These are phyloP conservation scores for Candida tibetensis DNA, from an alignment of 805 yeast genomes.

Conservation along the genomic window DNA sequence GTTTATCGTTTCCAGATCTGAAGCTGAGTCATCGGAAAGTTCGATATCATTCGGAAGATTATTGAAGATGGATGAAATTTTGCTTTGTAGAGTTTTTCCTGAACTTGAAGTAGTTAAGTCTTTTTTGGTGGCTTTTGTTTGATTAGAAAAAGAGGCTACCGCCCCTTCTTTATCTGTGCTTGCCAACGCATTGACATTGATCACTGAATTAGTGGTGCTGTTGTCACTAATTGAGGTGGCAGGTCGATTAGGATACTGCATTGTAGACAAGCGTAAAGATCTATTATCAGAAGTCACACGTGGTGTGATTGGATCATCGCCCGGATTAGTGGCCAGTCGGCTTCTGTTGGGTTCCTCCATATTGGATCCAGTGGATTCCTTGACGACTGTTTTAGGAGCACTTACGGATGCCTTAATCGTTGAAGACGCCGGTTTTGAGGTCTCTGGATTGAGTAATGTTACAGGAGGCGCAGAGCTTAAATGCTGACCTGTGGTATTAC, in stretches of 20 bases:
- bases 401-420: neutral
- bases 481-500: neutral
- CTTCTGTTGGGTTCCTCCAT: conserved; percentile 1
- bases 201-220: conserved; percentile 32
- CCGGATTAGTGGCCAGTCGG: neutral
- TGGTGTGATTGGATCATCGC: conserved; percentile 14
- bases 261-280: conserved; percentile 29
- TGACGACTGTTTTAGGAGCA: neutral
- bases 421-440: neutral
- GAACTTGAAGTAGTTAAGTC: neutral
- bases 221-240: conserved; percentile 17
- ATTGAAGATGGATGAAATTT: conserved; percentile 40
- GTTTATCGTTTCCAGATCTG: conserved; percentile 36
- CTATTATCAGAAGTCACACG: conserved; percentile 37
- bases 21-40: conserved; percentile 44
- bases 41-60: conserved; percentile 48
- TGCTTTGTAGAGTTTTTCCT: conserved; percentile 23
- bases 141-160: neutral
- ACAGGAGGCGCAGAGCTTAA: neutral
- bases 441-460: neutral
- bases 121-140: conserved; percentile 6
- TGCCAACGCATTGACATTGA: conserved; percentile 31
- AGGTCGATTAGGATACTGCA: conserved; percentile 18
- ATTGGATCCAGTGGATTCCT: neutral
- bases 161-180: conserved; percentile 15